Evolutionary conservation across 1,284 basidiomycete genomes (phyloP), one percentile per base, ranked within the genome.

Genomic region (Leucocoprinus gongylophorus): DNA sequence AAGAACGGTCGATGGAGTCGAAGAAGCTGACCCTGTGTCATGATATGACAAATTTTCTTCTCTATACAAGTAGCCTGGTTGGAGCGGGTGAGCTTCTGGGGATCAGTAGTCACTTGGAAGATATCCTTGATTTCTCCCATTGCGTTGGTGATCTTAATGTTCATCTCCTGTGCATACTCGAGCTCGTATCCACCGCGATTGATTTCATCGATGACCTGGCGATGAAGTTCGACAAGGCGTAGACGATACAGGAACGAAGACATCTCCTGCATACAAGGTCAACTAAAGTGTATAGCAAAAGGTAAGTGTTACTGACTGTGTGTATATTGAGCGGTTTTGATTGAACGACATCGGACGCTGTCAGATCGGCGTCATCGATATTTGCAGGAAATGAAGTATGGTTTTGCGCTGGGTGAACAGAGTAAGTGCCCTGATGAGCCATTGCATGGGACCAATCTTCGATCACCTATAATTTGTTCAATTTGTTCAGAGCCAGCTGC

Each of bases 381-480:
- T 53, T 53, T 18, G 46, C 51, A n/a, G 51, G 51, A 26, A 44
- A 29, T 28, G 51, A 48, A 35, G 51, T 53, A 18, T 48, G 51
- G 46, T 53, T 53, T 37, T 53, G 51, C 44, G 46, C 44, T 30
- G 51, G 51, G 20, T 53, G 51, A 26, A 53, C 48, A n/a, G 51
- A 53, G 26, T 53, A 53, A 12, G 46, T 43, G 18, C 51, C 46
- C 23, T 53, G 51, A 40, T 53, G 41, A 2, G 51, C 51, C 46
- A 53, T 44, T n/a, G 51, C 51, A 33, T 48, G 46, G 10, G 51
- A 48, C 51, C 51, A 53, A 18, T 53, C 51, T 21, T 48, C 40
- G 7, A 48, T 20, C n/a, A 53, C 35, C 51, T 53, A 28, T 15
- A 23, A 21, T 21, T 5, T 17, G 10, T 7, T 42, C 17, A 23